Percentiles rank a stretch among this genome's conserved stretches.
Conservation (phyloP, 1,139 yeast species). For the Suhomyces chickasaworum region DNA sequence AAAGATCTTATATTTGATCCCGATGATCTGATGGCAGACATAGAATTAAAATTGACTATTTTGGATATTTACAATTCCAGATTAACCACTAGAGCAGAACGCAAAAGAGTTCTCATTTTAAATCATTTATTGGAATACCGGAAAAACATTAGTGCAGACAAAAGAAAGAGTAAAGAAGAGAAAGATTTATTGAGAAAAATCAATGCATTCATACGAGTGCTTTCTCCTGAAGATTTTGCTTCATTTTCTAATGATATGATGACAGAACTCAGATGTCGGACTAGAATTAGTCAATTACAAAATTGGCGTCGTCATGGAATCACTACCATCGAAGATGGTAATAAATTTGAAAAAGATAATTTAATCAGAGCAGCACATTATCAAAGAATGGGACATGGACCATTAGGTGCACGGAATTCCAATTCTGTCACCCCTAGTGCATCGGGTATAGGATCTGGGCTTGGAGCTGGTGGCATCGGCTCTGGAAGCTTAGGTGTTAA, state of each 20-base stretch:
- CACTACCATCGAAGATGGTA: slow-evolving; percentile 79
- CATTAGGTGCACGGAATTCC: slow-evolving; percentile 31
- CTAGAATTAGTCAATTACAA: slow-evolving; percentile 84
- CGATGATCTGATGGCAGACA: slow-evolving; percentile 84
- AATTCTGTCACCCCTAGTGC: slow-evolving; percentile 14
- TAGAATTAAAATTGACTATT: slow-evolving; percentile 84
- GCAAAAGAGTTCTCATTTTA: slow-evolving; percentile 77
- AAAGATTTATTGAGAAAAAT: slow-evolving; percentile 74
- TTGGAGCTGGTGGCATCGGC: slow-evolving; percentile 6
- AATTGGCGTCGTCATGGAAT: slow-evolving; percentile 92
- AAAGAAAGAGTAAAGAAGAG: slow-evolving; percentile 85
- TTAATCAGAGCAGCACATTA: slow-evolving; percentile 59
- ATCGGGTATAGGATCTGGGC: slow-evolving; percentile 10
- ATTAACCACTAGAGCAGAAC: slow-evolving; percentile 87
- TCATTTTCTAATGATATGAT: slow-evolving; percentile 71
- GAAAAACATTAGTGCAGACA: slow-evolving; percentile 71
- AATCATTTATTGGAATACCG: slow-evolving; percentile 84
- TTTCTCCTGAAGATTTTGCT: slow-evolving; percentile 80
- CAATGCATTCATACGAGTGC: slow-evolving; percentile 78
- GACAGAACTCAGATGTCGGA: slow-evolving; percentile 76
- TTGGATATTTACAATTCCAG: slow-evolving; percentile 88
- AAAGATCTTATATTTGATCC: slow-evolving; percentile 96
- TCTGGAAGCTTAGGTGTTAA: slow-evolving; percentile 11
- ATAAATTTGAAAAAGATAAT: slow-evolving; percentile 86
- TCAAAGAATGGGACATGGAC: slow-evolving; percentile 59